Conservation (phyloP, 148 eudicot genomes). For the Rhododendron simsii region DNA sequence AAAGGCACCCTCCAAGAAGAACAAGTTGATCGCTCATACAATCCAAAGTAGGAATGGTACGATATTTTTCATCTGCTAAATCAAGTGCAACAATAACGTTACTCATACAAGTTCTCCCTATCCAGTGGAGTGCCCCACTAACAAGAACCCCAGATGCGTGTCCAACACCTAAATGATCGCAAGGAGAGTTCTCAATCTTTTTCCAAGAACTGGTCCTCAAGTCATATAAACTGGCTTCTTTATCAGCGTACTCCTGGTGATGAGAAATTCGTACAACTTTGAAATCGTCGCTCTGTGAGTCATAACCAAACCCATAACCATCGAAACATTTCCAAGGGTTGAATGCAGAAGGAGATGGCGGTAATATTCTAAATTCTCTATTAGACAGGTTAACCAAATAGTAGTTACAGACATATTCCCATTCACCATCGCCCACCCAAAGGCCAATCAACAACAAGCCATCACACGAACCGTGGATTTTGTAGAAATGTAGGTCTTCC, state of each 20-base stretch:
- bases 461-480: background rate
- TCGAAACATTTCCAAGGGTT: background rate
- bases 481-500: no score
- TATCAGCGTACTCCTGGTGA: background rate
- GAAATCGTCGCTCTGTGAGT: background rate
- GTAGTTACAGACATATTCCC: no score
- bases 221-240: background rate
- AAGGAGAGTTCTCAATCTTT: no score
- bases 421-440: no score
- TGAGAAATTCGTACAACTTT: background rate
- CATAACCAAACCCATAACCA: background rate
- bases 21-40: no score
- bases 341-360: background rate
- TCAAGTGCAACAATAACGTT: background rate
- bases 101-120: background rate
- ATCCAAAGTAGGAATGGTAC: background rate
- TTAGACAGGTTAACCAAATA: background rate
- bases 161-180: no score
- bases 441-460: background rate
- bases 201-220: no score
- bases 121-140: constrained; percentile 1
- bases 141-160: background rate
- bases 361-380: background rate
- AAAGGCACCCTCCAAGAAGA: constrained; percentile 6
- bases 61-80: background rate